Evolutionary conservation across 1,139 yeast species (phyloP), one percentile per base, ranked within the genome.

Genomic region (Nadsonia starkeyi-henricii): DNA sequence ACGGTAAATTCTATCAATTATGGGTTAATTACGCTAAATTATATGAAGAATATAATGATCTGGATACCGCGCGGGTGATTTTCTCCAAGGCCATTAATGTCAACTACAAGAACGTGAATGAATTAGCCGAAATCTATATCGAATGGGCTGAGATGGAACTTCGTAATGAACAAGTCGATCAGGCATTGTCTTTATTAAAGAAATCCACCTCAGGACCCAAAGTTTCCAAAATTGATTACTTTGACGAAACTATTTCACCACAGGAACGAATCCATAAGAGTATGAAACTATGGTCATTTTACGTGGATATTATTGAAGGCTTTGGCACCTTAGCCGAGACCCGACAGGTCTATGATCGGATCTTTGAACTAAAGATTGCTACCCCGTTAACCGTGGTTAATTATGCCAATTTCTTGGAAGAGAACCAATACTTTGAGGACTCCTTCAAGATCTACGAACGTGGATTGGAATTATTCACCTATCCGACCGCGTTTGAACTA

Each of bases 1-100:
- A 58, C 5, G 68, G 68, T 5, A 59, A 61, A 46, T 53, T 58
- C 41, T 61, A 61, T 18, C 66, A 72, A 41, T 59, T 88, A 12
- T 89, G 96, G 96, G 67, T 75, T 12, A 66, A 70, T 13, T 88
- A 85, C 62, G 84, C 95, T 1, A 64, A 67, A 21, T 64, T 83
- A 1, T 88, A 85, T 62, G 78, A 81, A 47, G 68, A 71, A 46
- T 66, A 69, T 55, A 62, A 72, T 36, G 73, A 71, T 37, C 4
- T 58, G n/a, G 45, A 49, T 12, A 77, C 86, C 0, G 86, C 93
- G 0, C 67, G 83, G 53, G 68, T 74, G 15, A 75, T 88, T 15
- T 75, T 73, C 50, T 75, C 78, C 42, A 81, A 80, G 51, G 82
- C 93, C 0, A 69, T 78, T 1, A 77, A 79, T 48, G 91, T 91